phyloP scores from a whole-genome alignment of 768 basidiomycete species.

The Ephemerocybe angulata region DNA sequence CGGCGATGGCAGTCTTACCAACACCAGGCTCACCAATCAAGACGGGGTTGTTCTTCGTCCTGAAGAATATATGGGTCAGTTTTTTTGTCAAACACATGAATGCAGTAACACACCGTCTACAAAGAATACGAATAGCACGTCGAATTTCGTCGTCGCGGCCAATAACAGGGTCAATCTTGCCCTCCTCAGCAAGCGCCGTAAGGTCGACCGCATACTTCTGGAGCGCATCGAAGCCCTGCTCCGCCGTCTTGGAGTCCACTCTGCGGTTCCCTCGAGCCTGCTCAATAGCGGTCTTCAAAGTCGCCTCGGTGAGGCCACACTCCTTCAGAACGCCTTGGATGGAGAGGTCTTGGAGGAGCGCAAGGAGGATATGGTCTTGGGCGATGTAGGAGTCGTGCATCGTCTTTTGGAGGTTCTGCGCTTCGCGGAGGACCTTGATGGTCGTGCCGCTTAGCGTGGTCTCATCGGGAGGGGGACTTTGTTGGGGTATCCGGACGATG shows the following conservation, averaged over 20 bases:
- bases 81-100: constrained; percentile 17
- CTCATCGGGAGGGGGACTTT: constrained; percentile 85
- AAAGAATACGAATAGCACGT: constrained; percentile 78
- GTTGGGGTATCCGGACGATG: constrained; percentile 78
- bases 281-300: constrained; percentile 72
- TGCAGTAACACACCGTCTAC: constrained; percentile 51
- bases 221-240: constrained; percentile 90
- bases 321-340: constrained; percentile 74
- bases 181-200: constrained; percentile 83
- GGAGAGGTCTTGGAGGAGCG: constrained; percentile 70
- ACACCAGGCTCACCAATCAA: constrained; percentile 94
- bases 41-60: constrained; percentile 97
- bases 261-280: constrained; percentile 80
- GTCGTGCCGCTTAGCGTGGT: constrained; percentile 54
- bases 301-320: constrained; percentile 63
- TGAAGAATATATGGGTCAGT: constrained; percentile 19
- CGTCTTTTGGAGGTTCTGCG: constrained; percentile 70
- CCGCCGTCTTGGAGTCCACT: constrained; percentile 82
- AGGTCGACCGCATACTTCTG: constrained; percentile 86
- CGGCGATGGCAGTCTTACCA: constrained; percentile 93
- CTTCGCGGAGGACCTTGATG: constrained; percentile 66
- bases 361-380: constrained; percentile 87
- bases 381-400: constrained; percentile 92
- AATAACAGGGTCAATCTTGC: constrained; percentile 94
- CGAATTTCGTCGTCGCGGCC: constrained; percentile 92